These are phyloP conservation scores for Lichtheimia ramosa DNA, from an alignment of 371 early-diverging fungal species.

Conservation along the genomic window DNA sequence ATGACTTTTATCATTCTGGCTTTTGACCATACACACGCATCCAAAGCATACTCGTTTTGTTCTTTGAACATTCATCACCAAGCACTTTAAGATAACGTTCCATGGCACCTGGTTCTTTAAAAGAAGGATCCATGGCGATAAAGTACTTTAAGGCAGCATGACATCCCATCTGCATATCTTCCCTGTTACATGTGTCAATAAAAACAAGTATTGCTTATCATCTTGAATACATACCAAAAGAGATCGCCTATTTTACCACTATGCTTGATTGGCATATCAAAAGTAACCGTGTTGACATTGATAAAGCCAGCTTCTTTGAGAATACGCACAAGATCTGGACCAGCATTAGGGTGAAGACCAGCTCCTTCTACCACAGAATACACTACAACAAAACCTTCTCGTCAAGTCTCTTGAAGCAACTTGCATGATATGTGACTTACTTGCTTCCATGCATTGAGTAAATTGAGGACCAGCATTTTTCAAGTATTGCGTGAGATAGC, in stretches of 20 bases:
- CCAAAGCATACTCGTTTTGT: background rate
- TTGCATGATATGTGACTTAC: too few species aligned
- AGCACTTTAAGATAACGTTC: background rate
- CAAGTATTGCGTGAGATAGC: too few species aligned
- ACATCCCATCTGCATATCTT: background rate
- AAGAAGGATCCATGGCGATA: background rate
- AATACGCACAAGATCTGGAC: background rate
- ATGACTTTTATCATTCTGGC: background rate
- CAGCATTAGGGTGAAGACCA: background rate
- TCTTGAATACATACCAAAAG: background rate
- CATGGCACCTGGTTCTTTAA: background rate
- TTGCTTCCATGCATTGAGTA: too few species aligned
- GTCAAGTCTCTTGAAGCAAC: too few species aligned
- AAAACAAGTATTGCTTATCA: background rate
- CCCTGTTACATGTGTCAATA: background rate
- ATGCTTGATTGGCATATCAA: background rate
- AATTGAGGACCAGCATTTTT: too few species aligned
- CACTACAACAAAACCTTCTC: too few species aligned
- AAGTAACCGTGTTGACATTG: background rate
- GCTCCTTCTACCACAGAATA: background rate
- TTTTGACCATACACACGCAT: background rate
- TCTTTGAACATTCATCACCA: background rate
- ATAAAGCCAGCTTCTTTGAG: conserved; percentile 5
- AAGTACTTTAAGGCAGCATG: background rate
- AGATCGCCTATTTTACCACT: background rate